These are phyloP conservation scores for Yarrowia osloensis DNA, from an alignment of 805 yeast species.

Conservation along the genomic window DNA sequence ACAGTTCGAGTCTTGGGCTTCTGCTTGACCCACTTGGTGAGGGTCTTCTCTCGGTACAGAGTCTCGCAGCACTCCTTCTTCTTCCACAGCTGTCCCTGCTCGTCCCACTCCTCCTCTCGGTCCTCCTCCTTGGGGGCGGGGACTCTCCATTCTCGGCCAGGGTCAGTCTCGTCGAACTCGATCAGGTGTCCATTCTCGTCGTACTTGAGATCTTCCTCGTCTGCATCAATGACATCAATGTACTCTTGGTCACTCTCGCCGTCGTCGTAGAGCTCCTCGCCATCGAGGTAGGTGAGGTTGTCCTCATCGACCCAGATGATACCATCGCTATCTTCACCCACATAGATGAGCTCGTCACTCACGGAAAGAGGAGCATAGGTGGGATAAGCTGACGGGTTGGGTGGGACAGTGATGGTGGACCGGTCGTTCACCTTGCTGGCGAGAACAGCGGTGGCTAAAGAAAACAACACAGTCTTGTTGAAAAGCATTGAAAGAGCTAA, in stretches of 20 bases:
- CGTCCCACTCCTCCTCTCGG: conserved; percentile 2
- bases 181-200: not conserved
- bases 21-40: conserved; percentile 1
- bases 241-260: not conserved
- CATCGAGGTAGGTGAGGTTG: not conserved
- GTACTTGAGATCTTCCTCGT: not conserved
- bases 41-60: not conserved
- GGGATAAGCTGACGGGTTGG: not conserved
- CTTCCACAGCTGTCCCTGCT: not conserved
- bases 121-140: conserved; percentile 3
- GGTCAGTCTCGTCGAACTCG: conserved; percentile 2
- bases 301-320: not conserved
- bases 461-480: not conserved
- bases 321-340: conserved; percentile 2
- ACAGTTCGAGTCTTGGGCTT: not conserved
- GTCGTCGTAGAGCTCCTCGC: not conserved
- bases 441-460: not conserved
- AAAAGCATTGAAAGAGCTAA: conserved; percentile 5
- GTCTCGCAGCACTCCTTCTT: conserved; percentile 20
- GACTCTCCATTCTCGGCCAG: not conserved
- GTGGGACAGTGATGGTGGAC: not conserved
- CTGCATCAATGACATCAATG: not conserved
- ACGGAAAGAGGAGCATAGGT: not conserved
- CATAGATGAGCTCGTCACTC: not conserved
- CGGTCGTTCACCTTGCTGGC: not conserved